These are phyloP conservation scores for Chlamydomonas incerta DNA, from an alignment of 139 green algal genomes.

Conservation along the genomic window DNA sequence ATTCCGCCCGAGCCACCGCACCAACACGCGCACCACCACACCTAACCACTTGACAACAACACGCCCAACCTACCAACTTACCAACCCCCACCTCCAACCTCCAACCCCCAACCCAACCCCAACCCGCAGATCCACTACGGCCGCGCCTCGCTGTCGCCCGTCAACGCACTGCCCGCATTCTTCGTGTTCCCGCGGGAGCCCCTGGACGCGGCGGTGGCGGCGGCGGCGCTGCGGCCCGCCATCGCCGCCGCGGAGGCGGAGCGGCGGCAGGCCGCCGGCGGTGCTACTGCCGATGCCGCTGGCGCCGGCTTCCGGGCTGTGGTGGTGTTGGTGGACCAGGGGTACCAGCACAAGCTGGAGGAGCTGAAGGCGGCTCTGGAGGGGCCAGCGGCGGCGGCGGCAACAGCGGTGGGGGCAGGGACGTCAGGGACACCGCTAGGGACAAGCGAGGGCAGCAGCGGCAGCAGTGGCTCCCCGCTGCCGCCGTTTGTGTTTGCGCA, in stretches of 20 bases:
- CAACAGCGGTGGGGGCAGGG: not conserved
- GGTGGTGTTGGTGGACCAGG: conserved; percentile 73
- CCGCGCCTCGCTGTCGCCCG: conserved; percentile 79
- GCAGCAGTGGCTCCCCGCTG: not conserved
- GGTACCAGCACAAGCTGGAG: conserved; percentile 49
- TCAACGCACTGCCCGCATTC: conserved; percentile 76
- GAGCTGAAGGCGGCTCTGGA: conserved; percentile 35
- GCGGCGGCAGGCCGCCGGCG: not conserved
- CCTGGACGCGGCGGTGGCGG: conserved; percentile 26
- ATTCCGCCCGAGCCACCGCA: too few species aligned
- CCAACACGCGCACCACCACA: too few species aligned
- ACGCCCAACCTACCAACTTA: too few species aligned
- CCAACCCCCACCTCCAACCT: too few species aligned
- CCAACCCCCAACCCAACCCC: not conserved
- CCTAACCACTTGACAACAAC: too few species aligned
- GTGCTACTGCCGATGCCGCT: not conserved
- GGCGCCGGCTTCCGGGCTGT: not conserved
- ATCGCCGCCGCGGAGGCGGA: not conserved
- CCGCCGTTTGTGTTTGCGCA: too few species aligned
- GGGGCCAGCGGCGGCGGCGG: not conserved
- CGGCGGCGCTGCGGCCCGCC: not conserved
- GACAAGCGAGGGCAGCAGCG: not conserved
- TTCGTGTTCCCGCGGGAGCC: conserved; percentile 82
- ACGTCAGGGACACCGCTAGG: too few species aligned
- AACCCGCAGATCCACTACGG: conserved; percentile 92